Evolutionary conservation across 257 asterid species (phyloP).

Genomic region (Solanum virginianum): DNA sequence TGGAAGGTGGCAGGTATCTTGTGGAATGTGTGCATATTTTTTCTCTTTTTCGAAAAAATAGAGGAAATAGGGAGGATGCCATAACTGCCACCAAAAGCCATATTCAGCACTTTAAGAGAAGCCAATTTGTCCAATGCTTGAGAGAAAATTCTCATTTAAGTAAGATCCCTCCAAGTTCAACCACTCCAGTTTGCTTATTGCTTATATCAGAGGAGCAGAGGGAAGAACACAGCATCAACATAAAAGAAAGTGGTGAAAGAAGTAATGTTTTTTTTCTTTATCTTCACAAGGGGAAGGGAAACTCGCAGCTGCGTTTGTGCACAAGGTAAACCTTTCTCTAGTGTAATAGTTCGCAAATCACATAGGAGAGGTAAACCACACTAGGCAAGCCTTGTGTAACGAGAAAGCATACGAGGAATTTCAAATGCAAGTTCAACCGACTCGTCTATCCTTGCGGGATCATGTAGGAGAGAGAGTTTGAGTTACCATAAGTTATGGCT

Average conservation of each 20-base stretch:
- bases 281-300: neutral
- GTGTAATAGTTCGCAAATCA: neutral
- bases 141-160: neutral
- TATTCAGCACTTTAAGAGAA: slow-evolving; percentile 23
- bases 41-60: too few relatives aligned
- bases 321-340: neutral
- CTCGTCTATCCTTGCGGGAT: neutral
- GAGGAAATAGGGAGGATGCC: neutral
- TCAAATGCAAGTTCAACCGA: neutral
- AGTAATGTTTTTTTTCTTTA: too few relatives aligned
- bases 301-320: neutral
- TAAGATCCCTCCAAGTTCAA: neutral
- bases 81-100: neutral
- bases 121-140: too few relatives aligned
- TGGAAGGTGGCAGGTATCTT: too few relatives aligned
- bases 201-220: neutral
- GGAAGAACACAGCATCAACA: neutral
- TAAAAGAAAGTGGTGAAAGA: neutral
- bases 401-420: neutral
- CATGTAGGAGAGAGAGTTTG: neutral
- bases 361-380: too few relatives aligned
- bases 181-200: neutral
- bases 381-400: neutral
- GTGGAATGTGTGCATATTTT: too few relatives aligned
- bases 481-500: neutral